phyloP scores from a whole-genome alignment of 2,329 filamentous ascomycete species.

The Trematosphaeria pertusa region DNA sequence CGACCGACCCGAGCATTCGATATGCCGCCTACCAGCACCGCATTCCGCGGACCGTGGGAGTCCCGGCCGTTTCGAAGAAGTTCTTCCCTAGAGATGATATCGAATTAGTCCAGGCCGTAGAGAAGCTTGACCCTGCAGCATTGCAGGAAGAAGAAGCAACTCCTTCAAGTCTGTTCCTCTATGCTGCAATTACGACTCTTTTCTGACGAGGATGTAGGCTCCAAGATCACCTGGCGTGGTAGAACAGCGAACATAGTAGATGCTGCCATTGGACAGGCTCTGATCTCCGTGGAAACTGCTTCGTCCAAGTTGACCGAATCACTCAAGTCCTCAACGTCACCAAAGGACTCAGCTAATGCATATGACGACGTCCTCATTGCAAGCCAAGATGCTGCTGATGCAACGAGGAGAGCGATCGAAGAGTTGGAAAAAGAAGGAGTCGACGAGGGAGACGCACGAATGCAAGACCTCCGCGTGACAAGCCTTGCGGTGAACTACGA shows the following conservation, averaged over 20 bases:
- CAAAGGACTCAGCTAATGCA: slow-evolving; percentile 77
- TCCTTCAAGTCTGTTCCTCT: slow-evolving; percentile 58
- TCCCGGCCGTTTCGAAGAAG: slow-evolving; percentile 78
- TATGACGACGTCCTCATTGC: slow-evolving; percentile 92
- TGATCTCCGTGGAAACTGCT: slow-evolving; percentile 70
- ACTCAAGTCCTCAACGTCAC: slow-evolving; percentile 48
- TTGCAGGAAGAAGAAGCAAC: slow-evolving; percentile 57
- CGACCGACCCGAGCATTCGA: slow-evolving; percentile 89
- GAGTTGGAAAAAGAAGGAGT: slow-evolving; percentile 85
- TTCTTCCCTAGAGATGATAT: slow-evolving; percentile 74
- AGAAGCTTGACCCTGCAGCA: slow-evolving; percentile 68
- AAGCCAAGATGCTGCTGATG: slow-evolving; percentile 92
- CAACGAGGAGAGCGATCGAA: slow-evolving; percentile 90
- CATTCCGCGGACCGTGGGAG: slow-evolving; percentile 82
- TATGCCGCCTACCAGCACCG: slow-evolving; percentile 94
- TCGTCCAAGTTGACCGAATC: slow-evolving; percentile 59
- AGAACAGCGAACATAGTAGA: slow-evolving; percentile 90
- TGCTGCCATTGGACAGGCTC: slow-evolving; percentile 84
- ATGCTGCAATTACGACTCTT: too few species aligned
- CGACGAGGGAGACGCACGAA: slow-evolving; percentile 79
- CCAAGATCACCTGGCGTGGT: slow-evolving; percentile 82
- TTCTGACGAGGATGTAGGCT: too few species aligned
- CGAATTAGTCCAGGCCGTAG: slow-evolving; percentile 70
- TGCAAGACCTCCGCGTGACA: slow-evolving; percentile 93
- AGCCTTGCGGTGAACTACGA: slow-evolving; percentile 93